phyloP scores from a whole-genome alignment of 1,284 basidiomycete genomes.

The Sphaerobolus stellatus region DNA sequence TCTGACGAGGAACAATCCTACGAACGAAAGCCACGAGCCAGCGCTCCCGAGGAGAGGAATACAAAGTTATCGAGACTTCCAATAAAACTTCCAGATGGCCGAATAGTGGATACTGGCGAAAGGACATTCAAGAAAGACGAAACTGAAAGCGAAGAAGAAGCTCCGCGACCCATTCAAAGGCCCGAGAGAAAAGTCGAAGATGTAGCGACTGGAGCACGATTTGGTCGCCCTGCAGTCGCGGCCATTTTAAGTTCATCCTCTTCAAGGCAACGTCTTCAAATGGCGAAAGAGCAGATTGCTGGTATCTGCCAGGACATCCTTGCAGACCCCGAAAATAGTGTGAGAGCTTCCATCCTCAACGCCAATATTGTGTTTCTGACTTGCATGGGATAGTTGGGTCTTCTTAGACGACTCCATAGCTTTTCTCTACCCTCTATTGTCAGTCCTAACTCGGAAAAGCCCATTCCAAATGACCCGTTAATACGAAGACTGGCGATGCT shows the following conservation, averaged over 20 bases:
- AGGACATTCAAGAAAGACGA: conserved; percentile 32
- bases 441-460: conserved; percentile 62
- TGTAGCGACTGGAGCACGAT: conserved; percentile 73
- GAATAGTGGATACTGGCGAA: conserved; percentile 57
- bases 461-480: conserved; percentile 74
- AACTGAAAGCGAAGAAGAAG: conserved; percentile 35
- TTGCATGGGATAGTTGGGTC: conserved; percentile 60
- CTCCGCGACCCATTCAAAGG: conserved; percentile 3
- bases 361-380: conserved; percentile 20
- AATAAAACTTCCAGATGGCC: conserved; percentile 82
- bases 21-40: conserved; percentile 54
- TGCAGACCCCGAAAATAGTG: conserved; percentile 81
- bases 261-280: conserved; percentile 66
- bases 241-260: conserved; percentile 73
- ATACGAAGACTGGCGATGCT: conserved; percentile 89
- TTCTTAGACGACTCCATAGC: conserved; percentile 82
- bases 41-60: conserved; percentile 43
- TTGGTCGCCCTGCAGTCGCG: conserved; percentile 77
- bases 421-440: conserved; percentile 76
- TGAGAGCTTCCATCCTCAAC: conserved; percentile 37
- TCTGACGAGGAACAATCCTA: conserved; percentile 75
- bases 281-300: conserved; percentile 89
- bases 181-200: conserved; percentile 52
- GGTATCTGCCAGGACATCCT: conserved; percentile 87
- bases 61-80: conserved; percentile 70